Percentiles rank a stretch among this genome's conserved stretches.
Evolutionary conservation across 495 filamentous ascomycete genomes (phyloP).

Genomic region (Penicillium alfredii): DNA sequence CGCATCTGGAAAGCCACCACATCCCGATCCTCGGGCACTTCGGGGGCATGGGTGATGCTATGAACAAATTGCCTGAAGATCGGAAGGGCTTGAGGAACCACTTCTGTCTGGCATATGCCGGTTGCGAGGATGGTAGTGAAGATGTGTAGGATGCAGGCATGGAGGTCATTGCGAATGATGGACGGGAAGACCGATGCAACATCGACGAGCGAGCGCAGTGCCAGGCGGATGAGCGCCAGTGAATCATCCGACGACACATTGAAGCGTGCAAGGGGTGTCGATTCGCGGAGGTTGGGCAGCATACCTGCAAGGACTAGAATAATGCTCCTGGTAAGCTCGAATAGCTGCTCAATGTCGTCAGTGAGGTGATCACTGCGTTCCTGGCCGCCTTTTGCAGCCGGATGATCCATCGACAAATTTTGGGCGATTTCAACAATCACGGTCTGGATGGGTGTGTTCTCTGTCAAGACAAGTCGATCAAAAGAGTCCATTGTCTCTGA

Average conservation of each 20-base stretch:
- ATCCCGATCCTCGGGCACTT: constrained; percentile 25
- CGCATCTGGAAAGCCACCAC: constrained; percentile 52
- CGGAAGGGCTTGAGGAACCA: constrained; percentile 85
- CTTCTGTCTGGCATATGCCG: constrained; percentile 73
- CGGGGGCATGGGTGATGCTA: constrained; percentile 52
- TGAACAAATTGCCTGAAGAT: constrained; percentile 87
- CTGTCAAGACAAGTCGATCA: constrained; percentile 86
- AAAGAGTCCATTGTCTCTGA: constrained; percentile 95
- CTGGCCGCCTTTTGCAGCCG: constrained; percentile 70
- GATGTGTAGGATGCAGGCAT: constrained; percentile 95
- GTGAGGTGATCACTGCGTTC: constrained; percentile 68
- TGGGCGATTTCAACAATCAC: constrained; percentile 90
- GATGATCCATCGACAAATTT: constrained; percentile 83
- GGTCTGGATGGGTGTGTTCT: constrained; percentile 79
- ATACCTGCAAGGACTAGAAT: constrained; percentile 84
- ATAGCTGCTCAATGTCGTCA: constrained; percentile 96
- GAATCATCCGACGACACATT: constrained; percentile 67
- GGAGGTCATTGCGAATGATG: constrained; percentile 92
- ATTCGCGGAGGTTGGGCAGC: constrained; percentile 78
- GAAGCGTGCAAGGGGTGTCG: constrained; percentile 61
- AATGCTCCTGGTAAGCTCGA: constrained; percentile 92
- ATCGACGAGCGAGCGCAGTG: constrained; percentile 83
- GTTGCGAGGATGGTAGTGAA: constrained; percentile 90
- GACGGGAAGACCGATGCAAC: constrained; percentile 91
- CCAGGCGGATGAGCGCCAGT: constrained; percentile 67